Conservation (phyloP, 306 rosid genomes). For the Cicer cuneatum region DNA sequence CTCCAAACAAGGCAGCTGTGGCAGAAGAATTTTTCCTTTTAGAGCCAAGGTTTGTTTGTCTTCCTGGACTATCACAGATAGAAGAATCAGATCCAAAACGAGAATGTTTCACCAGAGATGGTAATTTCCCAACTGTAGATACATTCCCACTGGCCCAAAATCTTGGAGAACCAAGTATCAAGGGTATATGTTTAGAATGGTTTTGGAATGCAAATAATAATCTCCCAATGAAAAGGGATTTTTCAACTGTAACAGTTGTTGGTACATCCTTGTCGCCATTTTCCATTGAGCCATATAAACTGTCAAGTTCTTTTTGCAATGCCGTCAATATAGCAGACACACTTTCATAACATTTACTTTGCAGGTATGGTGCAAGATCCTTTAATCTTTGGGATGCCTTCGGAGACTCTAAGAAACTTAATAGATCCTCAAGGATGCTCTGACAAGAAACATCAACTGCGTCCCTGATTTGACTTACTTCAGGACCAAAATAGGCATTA, state of each 20-base stretch:
- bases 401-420: conserved; percentile 91
- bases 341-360: conserved; percentile 75
- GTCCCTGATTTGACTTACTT: conserved; percentile 83
- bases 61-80: conserved; percentile 59
- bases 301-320: conserved; percentile 67
- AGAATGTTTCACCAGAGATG: conserved; percentile 68
- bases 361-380: conserved; percentile 77
- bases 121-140: conserved; percentile 65
- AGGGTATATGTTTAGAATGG: conserved; percentile 86
- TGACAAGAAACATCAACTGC: conserved; percentile 76
- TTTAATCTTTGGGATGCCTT: conserved; percentile 85
- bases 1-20: conserved; percentile 78
- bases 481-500: conserved; percentile 84
- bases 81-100: conserved; percentile 65
- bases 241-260: conserved; percentile 65
- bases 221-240: conserved; percentile 91
- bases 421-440: conserved; percentile 77
- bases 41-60: conserved; percentile 49
- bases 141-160: conserved; percentile 72
- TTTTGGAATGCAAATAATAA: conserved; percentile 85
- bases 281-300: conserved; percentile 62
- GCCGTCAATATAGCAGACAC: conserved; percentile 66
- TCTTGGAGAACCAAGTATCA: conserved; percentile 88
- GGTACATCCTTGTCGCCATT: conserved; percentile 53
- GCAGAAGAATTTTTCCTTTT: conserved; percentile 73